Evolutionary conservation across 2,329 filamentous ascomycete genomes (phyloP), one percentile per base, ranked within the genome.

Genomic region (Fusarium praegraminearum): DNA sequence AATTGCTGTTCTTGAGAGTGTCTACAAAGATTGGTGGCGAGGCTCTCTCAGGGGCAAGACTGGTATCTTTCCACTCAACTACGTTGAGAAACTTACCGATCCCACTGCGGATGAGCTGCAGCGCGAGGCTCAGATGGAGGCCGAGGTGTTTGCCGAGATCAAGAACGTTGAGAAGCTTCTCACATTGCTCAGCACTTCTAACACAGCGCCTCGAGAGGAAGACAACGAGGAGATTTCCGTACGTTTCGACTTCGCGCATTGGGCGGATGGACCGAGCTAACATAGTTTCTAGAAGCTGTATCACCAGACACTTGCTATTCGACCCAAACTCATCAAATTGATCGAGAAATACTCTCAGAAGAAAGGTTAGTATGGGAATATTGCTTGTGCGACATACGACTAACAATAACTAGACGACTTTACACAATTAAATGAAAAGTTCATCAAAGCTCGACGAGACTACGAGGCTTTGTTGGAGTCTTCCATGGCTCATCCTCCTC

Each of bases 1-100:
- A 41, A 99, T 99, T 79, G 95, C 96, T 2, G 96, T 99, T 18
- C 85, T 99, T 41, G 96, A 98, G 80, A 98, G 94, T 2, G 96
- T 98, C 3, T 99, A 97, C 83, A 99, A 98, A 81, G 96, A 99
- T 80, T 99, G 96, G 96, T 99, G 96, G 96, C 95, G 97, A 74
- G 96, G 96, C 2, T 97, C 94, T 43, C 83, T 99, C 62, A 90
- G 94, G 77, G 96, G 96, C 22, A 93, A 98, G 80, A 98, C 94
- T 9, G 96, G 96, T 73, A 99, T 99, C 70, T 99, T 99, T 80
- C 96, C 96, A 9, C 87, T 99, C 70, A 99, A 99, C 82, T 99
- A 99, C 77, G 96, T 99, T 18, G 96, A 99, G 83, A 99, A 99
- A 81, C 84, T 99, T 69, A 90, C 94, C 57, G 96, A 99, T 76